Evolutionary conservation across 2,329 filamentous ascomycete species (phyloP), one percentile per base, ranked within the genome.

Genomic region (Seiridium cupressi): DNA sequence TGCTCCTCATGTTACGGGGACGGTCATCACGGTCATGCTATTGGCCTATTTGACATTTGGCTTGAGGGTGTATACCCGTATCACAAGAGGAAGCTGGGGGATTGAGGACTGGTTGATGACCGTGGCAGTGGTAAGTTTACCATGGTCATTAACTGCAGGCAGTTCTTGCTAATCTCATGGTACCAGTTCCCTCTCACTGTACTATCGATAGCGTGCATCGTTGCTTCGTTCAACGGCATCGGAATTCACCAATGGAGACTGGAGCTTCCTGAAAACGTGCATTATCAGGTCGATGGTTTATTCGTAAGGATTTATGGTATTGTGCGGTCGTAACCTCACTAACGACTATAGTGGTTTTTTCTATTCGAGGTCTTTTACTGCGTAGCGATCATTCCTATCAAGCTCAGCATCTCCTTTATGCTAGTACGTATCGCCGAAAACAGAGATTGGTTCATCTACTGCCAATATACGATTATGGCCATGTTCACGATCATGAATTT

Each of bases 311-410:
- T 26, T 32, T 26, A 11, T 7, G n/a, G 9, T 31, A 34, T 2
- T 34, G 38, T 51, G 7, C 3, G 8, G 46, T 42, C 42, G 11
- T 5, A 40, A 5, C 36, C n/a, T 32, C 35, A 44, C 31, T 40
- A 47, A 49, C 26, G 42, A 38, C 55, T 49, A 7, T 36, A 63
- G 62, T 65, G 61, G 61, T 65, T 65, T 56, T 65, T 66, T 48
- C 42, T 66, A 11, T 64, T 66, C 60, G 63, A 64, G 42, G 61
- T 66, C n/a, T 63, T 63, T 46, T 64, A 66, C 49, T 64, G 64
- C 48, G 44, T 64, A 18, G 60, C 59, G 44, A 64, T 66, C 44
- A 63, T 66, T 32, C 60, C 61, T 10, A 44, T 66, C 60, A 66
- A 66, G 38, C 40, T 63, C 11, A 61, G 58, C 32, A 63, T 64